Conservation (phyloP, 805 yeast species). For the Ogataea kodamae region DNA sequence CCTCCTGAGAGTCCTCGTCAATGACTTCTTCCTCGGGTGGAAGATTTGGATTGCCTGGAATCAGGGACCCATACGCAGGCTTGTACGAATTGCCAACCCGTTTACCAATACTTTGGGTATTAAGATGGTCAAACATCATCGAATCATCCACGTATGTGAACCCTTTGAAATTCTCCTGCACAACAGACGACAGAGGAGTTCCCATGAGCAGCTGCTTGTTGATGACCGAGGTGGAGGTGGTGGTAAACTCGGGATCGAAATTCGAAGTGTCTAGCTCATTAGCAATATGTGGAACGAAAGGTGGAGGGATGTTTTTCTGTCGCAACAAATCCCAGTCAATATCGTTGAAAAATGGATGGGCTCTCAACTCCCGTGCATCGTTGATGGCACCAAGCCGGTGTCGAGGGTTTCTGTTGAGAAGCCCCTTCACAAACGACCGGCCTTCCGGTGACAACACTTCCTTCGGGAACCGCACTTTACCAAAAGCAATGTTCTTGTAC, state of each 20-base stretch:
- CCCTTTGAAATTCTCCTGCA: conserved; percentile 95
- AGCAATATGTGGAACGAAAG: conserved; percentile 89
- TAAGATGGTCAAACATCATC: conserved; percentile 81
- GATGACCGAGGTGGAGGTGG: conserved; percentile 80
- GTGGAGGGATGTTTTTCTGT: conserved; percentile 87
- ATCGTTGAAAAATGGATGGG: conserved; percentile 88
- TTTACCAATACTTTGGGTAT: conserved; percentile 33
- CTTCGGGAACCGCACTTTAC: conserved; percentile 95
- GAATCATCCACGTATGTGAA: conserved; percentile 95
- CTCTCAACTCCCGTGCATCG: conserved; percentile 90
- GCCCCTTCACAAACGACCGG: conserved; percentile 90
- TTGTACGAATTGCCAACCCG: conserved; percentile 38
- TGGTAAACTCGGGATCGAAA: conserved; percentile 97
- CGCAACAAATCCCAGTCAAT: conserved; percentile 83
- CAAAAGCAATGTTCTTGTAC: conserved; percentile 98
- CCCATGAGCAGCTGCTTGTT: conserved; percentile 62
- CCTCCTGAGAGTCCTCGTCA: conserved; percentile 58
- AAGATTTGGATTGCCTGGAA: conserved; percentile 73
- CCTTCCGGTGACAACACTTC: conserved; percentile 93
- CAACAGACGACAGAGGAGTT: conserved; percentile 84
- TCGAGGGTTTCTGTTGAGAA: conserved; percentile 90
- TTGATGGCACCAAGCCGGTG: conserved; percentile 89
- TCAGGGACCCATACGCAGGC: conserved; percentile 58
- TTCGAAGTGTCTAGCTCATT: conserved; percentile 94
- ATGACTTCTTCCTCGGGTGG: conserved; percentile 85